A percentile compares a stretch with the other conserved stretches of the same genome.
These are phyloP conservation scores for Hippophae tibetana DNA, from an alignment of 306 rosid genomes.

Conservation along the genomic window DNA sequence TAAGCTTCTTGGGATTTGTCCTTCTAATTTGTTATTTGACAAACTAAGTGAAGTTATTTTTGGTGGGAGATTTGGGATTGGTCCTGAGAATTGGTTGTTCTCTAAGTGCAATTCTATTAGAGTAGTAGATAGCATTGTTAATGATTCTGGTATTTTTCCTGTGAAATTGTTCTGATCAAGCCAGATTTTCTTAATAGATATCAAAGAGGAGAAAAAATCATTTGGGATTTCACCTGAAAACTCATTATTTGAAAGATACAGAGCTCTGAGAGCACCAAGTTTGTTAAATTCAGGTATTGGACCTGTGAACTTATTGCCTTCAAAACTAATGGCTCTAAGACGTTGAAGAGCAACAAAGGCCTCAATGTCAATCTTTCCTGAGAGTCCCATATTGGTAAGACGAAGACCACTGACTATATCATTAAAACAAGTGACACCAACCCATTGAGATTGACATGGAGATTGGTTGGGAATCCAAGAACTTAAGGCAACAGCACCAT, in stretches of 20 bases:
- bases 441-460: conserved; percentile 53
- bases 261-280: conserved; percentile 41
- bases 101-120: conserved; percentile 46
- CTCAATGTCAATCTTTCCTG: conserved; percentile 46
- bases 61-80: conserved; percentile 23
- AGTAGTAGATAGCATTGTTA: conserved; percentile 10
- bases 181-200: conserved; percentile 45
- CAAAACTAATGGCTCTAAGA: conserved; percentile 44
- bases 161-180: conserved; percentile 38
- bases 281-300: conserved; percentile 42
- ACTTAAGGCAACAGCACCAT: conserved; percentile 15
- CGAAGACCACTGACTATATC: conserved; percentile 38
- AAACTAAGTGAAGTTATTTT: conserved; percentile 24
- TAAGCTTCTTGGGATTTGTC: conserved; percentile 36
- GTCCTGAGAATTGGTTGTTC: conserved; percentile 28
- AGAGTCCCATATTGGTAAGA: conserved; percentile 37
- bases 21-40: conserved; percentile 52
- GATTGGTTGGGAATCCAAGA: conserved; percentile 44
- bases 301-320: conserved; percentile 57
- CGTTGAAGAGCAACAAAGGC: conserved; percentile 25
- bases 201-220: conserved; percentile 32
- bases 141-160: conserved; percentile 45
- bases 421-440: conserved; percentile 41
- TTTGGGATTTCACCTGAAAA: conserved; percentile 49
- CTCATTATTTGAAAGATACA: conserved; percentile 22